Percentiles rank a stretch among this genome's conserved stretches.
phyloP scores from a whole-genome alignment of 2,329 filamentous ascomycete genomes.

The Aspergillus alliaceus region DNA sequence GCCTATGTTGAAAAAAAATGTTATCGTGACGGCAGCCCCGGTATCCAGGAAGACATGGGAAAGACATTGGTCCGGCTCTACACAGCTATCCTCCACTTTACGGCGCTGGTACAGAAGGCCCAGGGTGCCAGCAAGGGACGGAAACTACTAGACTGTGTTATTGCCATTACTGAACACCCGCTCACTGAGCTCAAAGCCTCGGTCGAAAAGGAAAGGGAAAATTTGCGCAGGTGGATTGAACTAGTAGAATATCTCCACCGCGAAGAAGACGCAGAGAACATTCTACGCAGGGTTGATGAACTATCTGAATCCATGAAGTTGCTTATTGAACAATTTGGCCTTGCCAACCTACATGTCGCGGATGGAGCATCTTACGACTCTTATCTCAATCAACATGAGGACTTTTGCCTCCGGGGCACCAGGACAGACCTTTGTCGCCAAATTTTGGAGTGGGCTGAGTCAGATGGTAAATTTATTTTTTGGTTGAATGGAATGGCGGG shows the following conservation, averaged over 20 bases:
- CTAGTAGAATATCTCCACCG: constrained; percentile 10
- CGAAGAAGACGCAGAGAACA: constrained; percentile 3
- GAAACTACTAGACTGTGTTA: constrained; percentile 12
- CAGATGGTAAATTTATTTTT: too few species aligned
- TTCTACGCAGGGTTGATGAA: too few species aligned
- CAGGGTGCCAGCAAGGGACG: constrained; percentile 2
- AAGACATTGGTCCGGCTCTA: constrained; percentile 10
- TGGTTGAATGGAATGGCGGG: constrained; percentile 36
- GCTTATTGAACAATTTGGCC: background rate
- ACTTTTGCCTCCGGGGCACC: constrained; percentile 22
- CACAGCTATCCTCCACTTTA: constrained; percentile 12
- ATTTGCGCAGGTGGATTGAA: constrained; percentile 7
- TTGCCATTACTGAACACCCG: constrained; percentile 8
- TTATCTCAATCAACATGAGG: too few species aligned
- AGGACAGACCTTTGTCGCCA: constrained; percentile 17
- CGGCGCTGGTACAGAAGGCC: constrained; percentile 3
- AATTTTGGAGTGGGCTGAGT: constrained; percentile 25
- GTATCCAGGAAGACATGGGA: background rate
- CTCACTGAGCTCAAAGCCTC: constrained; percentile 10
- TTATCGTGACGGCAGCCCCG: background rate
- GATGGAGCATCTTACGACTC: background rate
- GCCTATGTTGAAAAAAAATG: constrained; percentile 16
- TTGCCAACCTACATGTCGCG: background rate
- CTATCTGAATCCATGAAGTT: too few species aligned
- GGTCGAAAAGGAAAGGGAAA: too few species aligned